These are phyloP conservation scores for Suaeda aralocaspica DNA, from an alignment of 148 eudicot genomes.

Conservation along the genomic window DNA sequence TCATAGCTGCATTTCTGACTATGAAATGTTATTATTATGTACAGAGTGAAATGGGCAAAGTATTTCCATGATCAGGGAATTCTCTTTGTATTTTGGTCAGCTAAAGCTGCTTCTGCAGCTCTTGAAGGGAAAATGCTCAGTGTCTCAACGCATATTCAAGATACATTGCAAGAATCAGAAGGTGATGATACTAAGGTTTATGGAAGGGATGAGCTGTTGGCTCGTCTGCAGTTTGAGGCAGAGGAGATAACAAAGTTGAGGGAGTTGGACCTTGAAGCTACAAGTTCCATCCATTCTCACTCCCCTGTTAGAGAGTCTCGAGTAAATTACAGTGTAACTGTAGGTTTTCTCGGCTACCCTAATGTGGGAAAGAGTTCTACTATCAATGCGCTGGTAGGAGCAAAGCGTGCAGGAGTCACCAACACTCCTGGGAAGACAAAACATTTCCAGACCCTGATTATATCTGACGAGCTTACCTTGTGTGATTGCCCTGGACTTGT, in stretches of 20 bases:
- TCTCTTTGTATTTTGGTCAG: conserved; percentile 93
- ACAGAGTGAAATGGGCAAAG: conserved; percentile 81
- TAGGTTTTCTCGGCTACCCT: conserved; percentile 96
- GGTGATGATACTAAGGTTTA: conserved; percentile 61
- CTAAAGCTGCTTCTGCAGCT: conserved; percentile 93
- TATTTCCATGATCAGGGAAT: conserved; percentile 75
- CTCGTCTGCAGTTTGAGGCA: conserved; percentile 84
- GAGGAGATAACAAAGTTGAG: conserved; percentile 66
- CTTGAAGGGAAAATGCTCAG: conserved; percentile 60
- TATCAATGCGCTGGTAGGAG: conserved; percentile 87
- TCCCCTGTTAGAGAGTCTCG: conserved; percentile 24
- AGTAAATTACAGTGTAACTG: conserved; percentile 38
- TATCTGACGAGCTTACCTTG: conserved; percentile 76
- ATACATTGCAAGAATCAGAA: conserved; percentile 33
- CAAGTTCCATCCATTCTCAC: conserved; percentile 23
- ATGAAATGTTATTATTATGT: conserved; percentile 12
- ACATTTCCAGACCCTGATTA: conserved; percentile 91
- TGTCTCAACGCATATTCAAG: conserved; percentile 24
- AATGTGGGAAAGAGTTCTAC: conserved; percentile 98
- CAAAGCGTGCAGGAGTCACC: conserved; percentile 85
- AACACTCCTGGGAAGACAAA: conserved; percentile 95
- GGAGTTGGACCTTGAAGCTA: conserved; percentile 21
- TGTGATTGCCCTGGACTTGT: conserved; percentile 99
- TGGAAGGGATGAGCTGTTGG: conserved; percentile 77
- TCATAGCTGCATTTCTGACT: not conserved